Percentiles rank a stretch among this genome's conserved stretches.
Evolutionary conservation across 208 protist genomes (phyloP).

Genomic region (Wallacemonas collosoma): DNA sequence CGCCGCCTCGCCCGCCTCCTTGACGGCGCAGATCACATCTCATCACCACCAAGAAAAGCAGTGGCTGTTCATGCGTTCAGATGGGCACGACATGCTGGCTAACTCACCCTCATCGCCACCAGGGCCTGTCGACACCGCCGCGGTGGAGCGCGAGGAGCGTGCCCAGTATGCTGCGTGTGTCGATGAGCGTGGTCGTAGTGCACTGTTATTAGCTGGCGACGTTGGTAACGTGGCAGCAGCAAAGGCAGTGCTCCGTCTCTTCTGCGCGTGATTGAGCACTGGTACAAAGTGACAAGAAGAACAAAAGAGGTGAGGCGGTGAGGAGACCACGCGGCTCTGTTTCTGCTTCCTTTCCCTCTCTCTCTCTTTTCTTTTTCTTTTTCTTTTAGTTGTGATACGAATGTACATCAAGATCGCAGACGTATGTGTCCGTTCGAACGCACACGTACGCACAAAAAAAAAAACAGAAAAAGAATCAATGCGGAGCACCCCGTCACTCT

Average conservation of each 20-base stretch:
- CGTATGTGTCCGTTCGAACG: no score
- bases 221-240: conserved; percentile 32
- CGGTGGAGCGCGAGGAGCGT: neutral
- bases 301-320: neutral
- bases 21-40: conserved; percentile 20
- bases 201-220: conserved; percentile 39
- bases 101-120: no score
- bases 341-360: neutral
- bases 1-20: conserved; percentile 12
- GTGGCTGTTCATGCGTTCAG: conserved; percentile 4
- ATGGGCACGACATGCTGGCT: neutral
- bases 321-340: no score
- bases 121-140: no score
- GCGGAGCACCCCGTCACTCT: no score
- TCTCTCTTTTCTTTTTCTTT: neutral
- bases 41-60: neutral
- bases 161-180: neutral
- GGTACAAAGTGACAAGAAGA: neutral
- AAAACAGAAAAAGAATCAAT: no score
- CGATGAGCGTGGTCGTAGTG: conserved; percentile 40
- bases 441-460: no score
- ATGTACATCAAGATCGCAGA: no score
- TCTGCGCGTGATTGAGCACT: neutral
- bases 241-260: conserved; percentile 27
- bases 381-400: neutral